phyloP scores from a whole-genome alignment of 2,329 filamentous ascomycete genomes.

The Diplodia sapinea region DNA sequence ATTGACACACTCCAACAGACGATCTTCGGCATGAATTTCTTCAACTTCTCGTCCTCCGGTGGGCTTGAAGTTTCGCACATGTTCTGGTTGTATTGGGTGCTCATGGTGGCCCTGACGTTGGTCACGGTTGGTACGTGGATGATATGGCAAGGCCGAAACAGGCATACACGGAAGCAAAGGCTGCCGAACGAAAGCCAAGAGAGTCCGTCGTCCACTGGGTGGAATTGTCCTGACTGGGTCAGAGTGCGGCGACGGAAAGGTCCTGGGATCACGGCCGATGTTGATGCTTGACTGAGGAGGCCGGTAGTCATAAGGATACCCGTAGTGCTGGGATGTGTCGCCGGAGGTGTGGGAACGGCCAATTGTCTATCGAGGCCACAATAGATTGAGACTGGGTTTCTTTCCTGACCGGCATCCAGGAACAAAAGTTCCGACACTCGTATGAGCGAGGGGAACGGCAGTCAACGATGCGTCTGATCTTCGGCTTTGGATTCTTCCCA shows the following conservation, averaged over 20 bases:
- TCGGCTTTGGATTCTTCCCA: too few relatives aligned
- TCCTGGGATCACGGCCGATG: not conserved
- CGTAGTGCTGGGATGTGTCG: too few relatives aligned
- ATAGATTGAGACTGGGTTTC: too few relatives aligned
- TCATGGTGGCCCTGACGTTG: not conserved
- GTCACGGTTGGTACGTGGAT: conserved; percentile 14
- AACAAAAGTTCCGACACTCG: too few relatives aligned
- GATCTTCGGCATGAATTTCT: conserved; percentile 26
- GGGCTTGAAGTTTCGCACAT: not conserved
- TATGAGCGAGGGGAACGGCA: too few relatives aligned
- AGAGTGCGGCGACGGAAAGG: not conserved
- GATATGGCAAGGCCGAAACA: not conserved
- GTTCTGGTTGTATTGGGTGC: conserved; percentile 21
- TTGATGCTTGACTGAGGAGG: too few relatives aligned
- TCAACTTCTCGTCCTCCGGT: not conserved
- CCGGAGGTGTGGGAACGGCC: too few relatives aligned
- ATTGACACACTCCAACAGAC: not conserved
- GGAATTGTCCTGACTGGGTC: not conserved
- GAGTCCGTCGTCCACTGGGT: not conserved
- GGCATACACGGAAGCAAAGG: not conserved
- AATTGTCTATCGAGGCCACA: too few relatives aligned
- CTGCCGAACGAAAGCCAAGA: not conserved
- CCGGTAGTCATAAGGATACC: too few relatives aligned
- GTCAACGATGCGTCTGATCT: not conserved
- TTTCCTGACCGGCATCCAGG: too few relatives aligned